These are phyloP conservation scores for Leccinum griseonigrum DNA, from an alignment of 1,284 basidiomycete species.

Conservation along the genomic window DNA sequence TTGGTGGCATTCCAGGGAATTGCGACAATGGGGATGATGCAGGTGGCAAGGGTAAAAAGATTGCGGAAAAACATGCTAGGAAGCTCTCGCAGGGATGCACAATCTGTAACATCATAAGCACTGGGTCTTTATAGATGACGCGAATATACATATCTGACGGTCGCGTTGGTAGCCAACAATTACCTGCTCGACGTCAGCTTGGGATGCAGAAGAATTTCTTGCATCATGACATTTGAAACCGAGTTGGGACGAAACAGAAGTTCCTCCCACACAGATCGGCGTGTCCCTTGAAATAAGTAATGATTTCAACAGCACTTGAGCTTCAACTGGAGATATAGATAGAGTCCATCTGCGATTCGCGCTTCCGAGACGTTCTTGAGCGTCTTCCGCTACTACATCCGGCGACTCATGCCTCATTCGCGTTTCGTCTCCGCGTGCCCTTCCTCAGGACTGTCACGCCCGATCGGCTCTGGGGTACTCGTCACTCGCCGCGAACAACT, in stretches of 20 bases:
- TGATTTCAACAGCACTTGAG: background rate
- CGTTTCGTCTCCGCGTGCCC: too few relatives aligned
- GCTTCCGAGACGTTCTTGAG: too few relatives aligned
- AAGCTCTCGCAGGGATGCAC: background rate
- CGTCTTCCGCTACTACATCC: too few relatives aligned
- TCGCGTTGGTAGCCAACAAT: background rate
- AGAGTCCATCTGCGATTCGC: too few relatives aligned
- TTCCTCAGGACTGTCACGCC: too few relatives aligned
- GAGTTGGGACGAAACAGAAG: background rate
- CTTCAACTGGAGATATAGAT: background rate
- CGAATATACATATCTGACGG: background rate
- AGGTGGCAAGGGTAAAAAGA: slow-evolving; percentile 1
- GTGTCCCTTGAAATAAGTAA: background rate
- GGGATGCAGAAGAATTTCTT: background rate
- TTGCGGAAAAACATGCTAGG: slow-evolving; percentile 16
- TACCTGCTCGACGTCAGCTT: background rate
- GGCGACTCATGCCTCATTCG: too few relatives aligned
- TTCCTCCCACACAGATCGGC: background rate
- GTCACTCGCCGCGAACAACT: too few relatives aligned
- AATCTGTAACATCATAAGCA: background rate
- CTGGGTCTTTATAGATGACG: background rate
- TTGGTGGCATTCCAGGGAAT: slow-evolving; percentile 30
- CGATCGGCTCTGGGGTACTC: too few relatives aligned
- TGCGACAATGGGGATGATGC: slow-evolving; percentile 13
- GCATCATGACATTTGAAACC: too few relatives aligned